Percentiles rank a stretch among this genome's conserved stretches.
Evolutionary conservation across 2,329 filamentous ascomycete genomes (phyloP).

Genomic region (Elsinoe fawcettii): DNA sequence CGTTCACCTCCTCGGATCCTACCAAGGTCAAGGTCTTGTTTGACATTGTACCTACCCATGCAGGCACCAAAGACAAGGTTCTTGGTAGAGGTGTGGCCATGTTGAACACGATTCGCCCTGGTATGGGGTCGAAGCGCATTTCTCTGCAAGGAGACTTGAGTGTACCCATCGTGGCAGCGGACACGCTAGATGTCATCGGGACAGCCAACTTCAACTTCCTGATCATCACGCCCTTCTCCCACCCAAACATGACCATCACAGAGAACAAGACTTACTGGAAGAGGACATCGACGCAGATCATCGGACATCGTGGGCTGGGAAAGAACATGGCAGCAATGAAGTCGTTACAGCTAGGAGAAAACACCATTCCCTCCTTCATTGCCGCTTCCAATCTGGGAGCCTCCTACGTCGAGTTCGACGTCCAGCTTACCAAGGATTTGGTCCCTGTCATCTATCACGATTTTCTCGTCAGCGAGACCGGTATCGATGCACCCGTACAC

Average conservation of each 20-base stretch:
- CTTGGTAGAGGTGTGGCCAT: constrained; percentile 85
- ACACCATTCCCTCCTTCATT: constrained; percentile 92
- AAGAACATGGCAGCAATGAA: constrained; percentile 81
- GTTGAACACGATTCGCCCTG: constrained; percentile 76
- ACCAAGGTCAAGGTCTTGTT: constrained; percentile 83
- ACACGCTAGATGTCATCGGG: constrained; percentile 80
- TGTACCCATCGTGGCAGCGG: constrained; percentile 79
- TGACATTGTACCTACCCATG: constrained; percentile 91
- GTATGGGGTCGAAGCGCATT: constrained; percentile 76
- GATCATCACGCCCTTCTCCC: constrained; percentile 86
- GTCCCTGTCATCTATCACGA: constrained; percentile 98
- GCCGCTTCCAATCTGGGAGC: constrained; percentile 88
- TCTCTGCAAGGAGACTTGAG: constrained; percentile 86
- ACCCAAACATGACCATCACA: constrained; percentile 87
- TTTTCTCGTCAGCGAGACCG: constrained; percentile 94
- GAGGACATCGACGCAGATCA: constrained; percentile 79
- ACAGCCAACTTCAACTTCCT: constrained; percentile 95
- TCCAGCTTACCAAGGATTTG: constrained; percentile 97
- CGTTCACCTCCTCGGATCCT: constrained; percentile 72
- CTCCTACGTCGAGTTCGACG: constrained; percentile 67
- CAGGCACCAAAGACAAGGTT: constrained; percentile 69
- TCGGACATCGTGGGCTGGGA: constrained; percentile 67
- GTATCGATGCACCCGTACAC: constrained; percentile 93
- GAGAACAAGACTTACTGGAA: constrained; percentile 95
- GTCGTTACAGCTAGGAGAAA: constrained; percentile 90